Base-by-base conservation (phyloP, 2,329 filamentous ascomycete species). In the Xylaria sp. region DNA sequence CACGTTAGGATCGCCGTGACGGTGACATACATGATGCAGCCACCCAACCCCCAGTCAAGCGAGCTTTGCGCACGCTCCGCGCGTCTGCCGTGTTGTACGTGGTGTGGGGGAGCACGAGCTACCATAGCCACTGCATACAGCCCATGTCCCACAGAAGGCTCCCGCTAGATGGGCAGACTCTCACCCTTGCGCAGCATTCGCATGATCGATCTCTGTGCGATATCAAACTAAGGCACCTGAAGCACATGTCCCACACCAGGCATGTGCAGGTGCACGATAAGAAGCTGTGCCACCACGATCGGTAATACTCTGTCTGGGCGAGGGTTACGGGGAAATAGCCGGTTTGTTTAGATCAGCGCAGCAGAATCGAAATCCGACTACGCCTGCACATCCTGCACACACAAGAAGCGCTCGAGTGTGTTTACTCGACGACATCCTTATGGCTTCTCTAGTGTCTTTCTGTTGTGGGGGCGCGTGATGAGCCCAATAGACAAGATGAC, bases 131-230 rank as follows among this genome's bases (percentile, higher is more conserved):
- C 60, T 11, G 39, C 56, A 59, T 56, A 53, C 55, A 16, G 51
- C 19, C 23, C 49, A 47, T 35, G 61, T 61, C 23, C 37, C 54
- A 63, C 62, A 59, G 23, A 39, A 59, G 19, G 48, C 55, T 56
- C 55, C 46, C 47, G 51, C 34, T 44, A 53, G 51, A 55, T 46
- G 48, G 37, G 42, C 55, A 58, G 51, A 58, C 51, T 56, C 51
- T 56, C 34, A 57, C 47, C 51, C 46, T 63, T 54, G 51, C 58
- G 63, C 58, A 59, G 54, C 54, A 60, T 59, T 60, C 55, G 54
- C 63, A 63, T 65, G 61, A 63, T 65, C 61, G 61, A 65, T 61
- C 61, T 65, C 48, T 61, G 61, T 65, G 63, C 54, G 50, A 63
- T 63, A 57, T 56, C 46, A 61, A 53, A 47, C 52, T 63, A 58